Evolutionary conservation across 495 filamentous ascomycete species (phyloP), one percentile per base, ranked within the genome.

Genomic region (Clavariopsis aquatica): DNA sequence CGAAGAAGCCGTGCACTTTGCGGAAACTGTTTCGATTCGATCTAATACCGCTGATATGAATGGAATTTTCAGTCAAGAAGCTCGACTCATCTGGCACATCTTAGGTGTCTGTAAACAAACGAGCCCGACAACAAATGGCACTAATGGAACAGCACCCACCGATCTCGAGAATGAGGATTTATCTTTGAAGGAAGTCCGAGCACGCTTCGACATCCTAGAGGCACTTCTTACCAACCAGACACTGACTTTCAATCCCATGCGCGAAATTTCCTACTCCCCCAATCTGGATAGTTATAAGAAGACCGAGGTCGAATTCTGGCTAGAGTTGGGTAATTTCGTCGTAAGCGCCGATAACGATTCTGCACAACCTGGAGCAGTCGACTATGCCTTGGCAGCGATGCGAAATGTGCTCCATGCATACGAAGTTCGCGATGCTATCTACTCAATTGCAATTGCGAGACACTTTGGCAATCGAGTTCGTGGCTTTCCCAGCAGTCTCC

Each of bases 351-450:
- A 91, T 66, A 84, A 87, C 52, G 82, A 83, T 64, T 76, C 83
- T 19, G 80, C 81, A 41, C 79, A 81, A 13, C 75, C 79, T 27
- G 84, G 81, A 62, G 79, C 83, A 55, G 82, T 91, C 24, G 88
- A 92, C 49, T 81, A 85, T 57, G 82, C 83, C 1, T 76, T 96
- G 9, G 71, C 66, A 3, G 79, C 78, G 7, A 82, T 87, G 71
- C 86, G 91, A 46, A 80, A 81, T 41, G 76, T 93, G 5, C 81
- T 96, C 9, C 87, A 92, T 62, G 87, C 84, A 57, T 82, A 85
- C 20, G 92, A 96, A 77, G 93, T 93, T 70, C 86, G 92, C n/a
- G 92, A 96, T 67, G 90, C 95, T 8, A 82, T 96, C 31, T 96
- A 96, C 73, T 93, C 90, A 13, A 87, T 96, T 62, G 89, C 89